Base-by-base conservation (phyloP, 345 rosid species). In the Hypericum perforatum region DNA sequence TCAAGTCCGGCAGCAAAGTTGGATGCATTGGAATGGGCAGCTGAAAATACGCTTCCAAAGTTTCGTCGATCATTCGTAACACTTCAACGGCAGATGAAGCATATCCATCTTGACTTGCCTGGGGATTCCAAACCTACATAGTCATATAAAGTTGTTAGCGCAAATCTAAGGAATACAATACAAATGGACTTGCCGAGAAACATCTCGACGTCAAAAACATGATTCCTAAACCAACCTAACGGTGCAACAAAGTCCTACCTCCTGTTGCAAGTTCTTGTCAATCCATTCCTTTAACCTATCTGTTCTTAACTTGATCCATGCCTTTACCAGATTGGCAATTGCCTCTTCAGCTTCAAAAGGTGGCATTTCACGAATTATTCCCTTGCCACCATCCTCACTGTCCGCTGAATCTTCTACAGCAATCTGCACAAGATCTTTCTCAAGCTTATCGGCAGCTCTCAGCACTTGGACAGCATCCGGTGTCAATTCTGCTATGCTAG, bases 391-490 rank as follows among this genome's bases (percentile, higher is more conserved):
- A 68, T 91, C 98, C 62, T 91, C 98, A 61, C 96, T 79, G 63
- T 91, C 94, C 57, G 87, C 98, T 3, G 96, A 80, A 77, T 91
- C 98, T 76, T 87, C 98, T 15, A 91, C 98, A 16, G 98, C 98
- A 53, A 91, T 87, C 75, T 85, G 98, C 46, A 91, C 98, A 41
- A 91, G 96, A 85, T 87, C 96, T 68, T 87, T 75, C 74, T 91
- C 98, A 68, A 88, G 77, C 63, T 91, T 91, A 80, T 91, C 95
- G 14, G 96, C 95, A 46, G 86, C 96, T 70, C 98, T 79, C 63
- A 91, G 61, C 37, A 85, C 82, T 73, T 87, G 95, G n/a, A 91
- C 96, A 6, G 86, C 85, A 57, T 91, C 96, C 3, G 97, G 85
- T 52, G 98, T 88, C 67, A 92, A 74, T 54, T 92, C 98, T 5